Conservation (phyloP, 192 early-diverging fungal genomes). For the Coemansia sp. region DNA sequence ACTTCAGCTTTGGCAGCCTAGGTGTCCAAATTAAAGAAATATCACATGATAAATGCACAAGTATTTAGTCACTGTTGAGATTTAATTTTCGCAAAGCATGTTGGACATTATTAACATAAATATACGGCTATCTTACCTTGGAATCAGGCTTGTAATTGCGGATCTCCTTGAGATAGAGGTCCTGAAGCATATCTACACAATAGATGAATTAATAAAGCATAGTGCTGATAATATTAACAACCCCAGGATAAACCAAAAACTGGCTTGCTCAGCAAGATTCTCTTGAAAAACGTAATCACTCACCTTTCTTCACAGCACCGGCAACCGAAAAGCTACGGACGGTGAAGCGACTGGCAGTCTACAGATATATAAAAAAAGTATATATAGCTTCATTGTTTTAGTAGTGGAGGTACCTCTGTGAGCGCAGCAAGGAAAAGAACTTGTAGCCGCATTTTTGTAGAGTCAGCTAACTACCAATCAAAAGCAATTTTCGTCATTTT, state of each 20-base stretch:
- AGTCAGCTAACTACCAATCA: not conserved
- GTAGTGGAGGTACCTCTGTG: not conserved
- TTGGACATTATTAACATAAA: not conserved
- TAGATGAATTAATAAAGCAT: not conserved
- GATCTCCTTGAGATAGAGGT: conserved; percentile 52
- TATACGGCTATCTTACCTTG: conserved; percentile 18
- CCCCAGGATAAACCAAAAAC: too few species aligned
- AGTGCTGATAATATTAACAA: not conserved
- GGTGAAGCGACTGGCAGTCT: conserved; percentile 34
- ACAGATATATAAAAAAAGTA: not conserved
- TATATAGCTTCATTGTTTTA: not conserved
- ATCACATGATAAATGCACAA: not conserved
- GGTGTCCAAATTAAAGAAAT: conserved; percentile 4
- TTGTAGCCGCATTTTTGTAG: not conserved
- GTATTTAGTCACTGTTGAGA: not conserved
- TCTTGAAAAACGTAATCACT: not conserved
- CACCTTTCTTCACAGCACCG: conserved; percentile 34
- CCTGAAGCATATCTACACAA: conserved; percentile 42
- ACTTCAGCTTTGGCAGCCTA: conserved; percentile 40
- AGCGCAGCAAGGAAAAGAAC: not conserved
- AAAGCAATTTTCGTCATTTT: not conserved
- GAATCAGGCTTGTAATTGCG: conserved; percentile 49
- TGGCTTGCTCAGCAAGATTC: too few species aligned
- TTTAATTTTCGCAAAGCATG: not conserved
- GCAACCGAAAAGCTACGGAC: conserved; percentile 34